Percentiles rank a stretch among this genome's conserved stretches.
phyloP scores from a whole-genome alignment of 352 stramenopile genomes.

The Albugo laibachii region DNA sequence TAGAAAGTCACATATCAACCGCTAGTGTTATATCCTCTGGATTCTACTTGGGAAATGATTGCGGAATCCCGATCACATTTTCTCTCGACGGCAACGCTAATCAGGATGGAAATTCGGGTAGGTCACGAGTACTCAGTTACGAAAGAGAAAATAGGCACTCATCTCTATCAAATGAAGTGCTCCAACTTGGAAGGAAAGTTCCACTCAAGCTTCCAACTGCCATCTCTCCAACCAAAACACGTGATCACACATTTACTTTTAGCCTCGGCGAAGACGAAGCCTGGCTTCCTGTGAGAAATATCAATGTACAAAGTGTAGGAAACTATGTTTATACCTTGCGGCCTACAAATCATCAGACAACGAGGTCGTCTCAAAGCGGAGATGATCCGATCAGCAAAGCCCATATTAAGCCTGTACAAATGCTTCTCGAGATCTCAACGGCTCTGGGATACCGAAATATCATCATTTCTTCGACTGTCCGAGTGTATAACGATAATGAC shows the following conservation, averaged over 20 bases:
- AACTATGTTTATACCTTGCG: slow-evolving; percentile 63
- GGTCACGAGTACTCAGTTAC: too few relatives aligned
- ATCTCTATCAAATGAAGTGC: slow-evolving; percentile 8
- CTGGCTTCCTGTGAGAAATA: slow-evolving; percentile 56
- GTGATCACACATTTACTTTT: slow-evolving; percentile 60
- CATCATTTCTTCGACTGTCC: slow-evolving; percentile 56
- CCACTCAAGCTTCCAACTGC: slow-evolving; percentile 47
- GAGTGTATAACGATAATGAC: slow-evolving; percentile 55
- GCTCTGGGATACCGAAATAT: slow-evolving; percentile 51
- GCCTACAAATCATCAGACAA: slow-evolving; percentile 4
- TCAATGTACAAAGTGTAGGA: slow-evolving; percentile 50
- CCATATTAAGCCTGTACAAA: slow-evolving; percentile 15
- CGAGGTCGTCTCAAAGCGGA: too few relatives aligned
- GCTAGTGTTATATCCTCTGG: slow-evolving; percentile 60
- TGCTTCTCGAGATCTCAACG: slow-evolving; percentile 52
- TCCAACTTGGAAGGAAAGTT: slow-evolving; percentile 30
- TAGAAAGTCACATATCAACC: slow-evolving; percentile 16
- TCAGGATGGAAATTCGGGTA: too few relatives aligned
- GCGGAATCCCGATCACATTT: slow-evolving; percentile 29
- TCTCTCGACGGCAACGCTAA: slow-evolving; percentile 25
- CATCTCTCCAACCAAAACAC: slow-evolving; percentile 39
- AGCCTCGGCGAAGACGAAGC: slow-evolving; percentile 31
- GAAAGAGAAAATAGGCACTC: too few relatives aligned
- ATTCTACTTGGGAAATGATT: slow-evolving; percentile 64
- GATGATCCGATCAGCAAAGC: too few relatives aligned